phyloP scores from a whole-genome alignment of 306 rosid genomes.

The Vigna angularis region DNA sequence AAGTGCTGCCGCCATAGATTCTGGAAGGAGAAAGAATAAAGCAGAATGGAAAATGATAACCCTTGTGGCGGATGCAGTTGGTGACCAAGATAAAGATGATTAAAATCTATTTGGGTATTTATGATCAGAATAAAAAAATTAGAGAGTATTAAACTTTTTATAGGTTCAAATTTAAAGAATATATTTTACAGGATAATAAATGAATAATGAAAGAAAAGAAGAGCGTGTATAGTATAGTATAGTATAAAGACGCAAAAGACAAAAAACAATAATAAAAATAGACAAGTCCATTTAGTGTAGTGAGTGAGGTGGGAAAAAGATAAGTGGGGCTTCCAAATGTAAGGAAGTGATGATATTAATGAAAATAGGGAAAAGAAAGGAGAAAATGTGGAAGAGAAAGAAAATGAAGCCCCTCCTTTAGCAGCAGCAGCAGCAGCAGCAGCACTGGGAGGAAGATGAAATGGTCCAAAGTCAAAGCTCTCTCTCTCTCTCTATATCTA shows the following conservation, averaged over 20 bases:
- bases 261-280: neutral
- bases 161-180: too few relatives aligned
- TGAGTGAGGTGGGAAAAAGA: neutral
- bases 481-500: too few relatives aligned
- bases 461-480: too few relatives aligned
- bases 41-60: neutral
- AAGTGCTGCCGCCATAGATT: neutral
- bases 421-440: too few relatives aligned
- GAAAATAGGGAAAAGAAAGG: neutral
- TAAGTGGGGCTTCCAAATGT: conserved; percentile 3
- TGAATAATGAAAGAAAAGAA: too few relatives aligned
- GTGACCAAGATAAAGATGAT: neutral
- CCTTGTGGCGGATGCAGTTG: neutral
- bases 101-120: too few relatives aligned
- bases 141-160: too few relatives aligned
- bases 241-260: neutral
- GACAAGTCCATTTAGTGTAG: neutral
- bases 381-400: neutral
- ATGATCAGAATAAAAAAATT: too few relatives aligned
- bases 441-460: too few relatives aligned
- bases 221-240: too few relatives aligned
- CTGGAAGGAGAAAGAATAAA: neutral
- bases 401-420: too few relatives aligned
- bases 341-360: neutral
- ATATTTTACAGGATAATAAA: too few relatives aligned